phyloP scores from a whole-genome alignment of 2,329 filamentous ascomycete species.

The Penicillium sp. region DNA sequence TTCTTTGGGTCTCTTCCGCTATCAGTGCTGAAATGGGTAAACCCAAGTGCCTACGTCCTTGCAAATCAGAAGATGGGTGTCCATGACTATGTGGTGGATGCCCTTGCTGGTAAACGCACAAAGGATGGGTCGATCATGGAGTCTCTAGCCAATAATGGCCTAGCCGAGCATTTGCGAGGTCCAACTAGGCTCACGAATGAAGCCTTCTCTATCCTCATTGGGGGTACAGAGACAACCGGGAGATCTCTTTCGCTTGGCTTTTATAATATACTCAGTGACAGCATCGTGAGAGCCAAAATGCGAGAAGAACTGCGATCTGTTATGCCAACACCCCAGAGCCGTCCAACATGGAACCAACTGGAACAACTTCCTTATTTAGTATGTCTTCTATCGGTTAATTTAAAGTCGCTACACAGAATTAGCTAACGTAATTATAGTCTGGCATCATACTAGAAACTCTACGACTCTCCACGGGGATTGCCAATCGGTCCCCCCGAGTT shows the following conservation, averaged over 20 bases:
- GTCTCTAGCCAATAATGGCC: neutral
- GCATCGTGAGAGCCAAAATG: constrained; percentile 18
- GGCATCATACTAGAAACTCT: constrained; percentile 30
- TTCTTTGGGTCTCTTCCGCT: neutral
- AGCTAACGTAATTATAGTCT: constrained; percentile 4
- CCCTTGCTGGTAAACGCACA: neutral
- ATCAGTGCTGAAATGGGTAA: neutral
- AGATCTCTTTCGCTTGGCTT: constrained; percentile 27
- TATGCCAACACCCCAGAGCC: constrained; percentile 26
- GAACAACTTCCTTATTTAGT: constrained; percentile 46
- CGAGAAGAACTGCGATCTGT: constrained; percentile 29
- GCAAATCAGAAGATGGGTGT: neutral
- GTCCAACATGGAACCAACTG: constrained; percentile 31
- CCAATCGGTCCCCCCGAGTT: constrained; percentile 29
- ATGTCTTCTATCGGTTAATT: neutral
- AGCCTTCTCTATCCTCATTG: constrained; percentile 38
- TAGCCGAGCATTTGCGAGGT: neutral
- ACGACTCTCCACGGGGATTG: constrained; percentile 43
- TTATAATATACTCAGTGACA: constrained; percentile 28
- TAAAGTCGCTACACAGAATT: neutral
- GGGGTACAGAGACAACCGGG: constrained; percentile 43
- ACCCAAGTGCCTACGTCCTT: neutral
- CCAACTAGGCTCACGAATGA: constrained; percentile 32
- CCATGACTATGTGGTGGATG: neutral
- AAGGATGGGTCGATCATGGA: neutral